Percentiles rank a stretch among this genome's conserved stretches.
Conservation (phyloP, 225 moss, liverwort and hornwort genomes). For the Ulota crispa region DNA sequence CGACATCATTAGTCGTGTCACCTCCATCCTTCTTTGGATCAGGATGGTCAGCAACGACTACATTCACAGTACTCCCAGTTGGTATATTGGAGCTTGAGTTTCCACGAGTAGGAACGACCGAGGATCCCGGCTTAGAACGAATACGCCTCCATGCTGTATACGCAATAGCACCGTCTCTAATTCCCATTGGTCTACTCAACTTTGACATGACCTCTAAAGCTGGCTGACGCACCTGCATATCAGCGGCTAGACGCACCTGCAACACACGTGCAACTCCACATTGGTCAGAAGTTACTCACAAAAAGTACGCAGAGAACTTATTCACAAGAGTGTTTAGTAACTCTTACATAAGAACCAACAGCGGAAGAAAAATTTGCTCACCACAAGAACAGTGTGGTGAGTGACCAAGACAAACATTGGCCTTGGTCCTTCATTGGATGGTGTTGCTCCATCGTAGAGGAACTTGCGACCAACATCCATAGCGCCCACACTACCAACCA, state of each 20-base stretch:
- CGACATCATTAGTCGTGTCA: slow-evolving; percentile 34
- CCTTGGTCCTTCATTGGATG: slow-evolving; percentile 74
- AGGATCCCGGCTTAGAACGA: slow-evolving; percentile 57
- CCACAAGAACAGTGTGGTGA: slow-evolving; percentile 92
- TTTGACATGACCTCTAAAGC: slow-evolving; percentile 84
- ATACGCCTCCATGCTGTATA: slow-evolving; percentile 98
- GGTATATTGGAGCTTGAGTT: slow-evolving; percentile 20
- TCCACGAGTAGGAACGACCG: slow-evolving; percentile 37
- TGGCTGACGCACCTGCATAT: slow-evolving; percentile 54
- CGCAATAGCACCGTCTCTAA: slow-evolving; percentile 91
- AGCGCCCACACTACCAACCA: slow-evolving; percentile 65
- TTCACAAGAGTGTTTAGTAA: slow-evolving; percentile 2
- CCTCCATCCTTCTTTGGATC: slow-evolving; percentile 56
- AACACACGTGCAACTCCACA: slow-evolving; percentile 14
- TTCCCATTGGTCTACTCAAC: slow-evolving; percentile 75
- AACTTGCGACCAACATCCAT: slow-evolving; percentile 97
- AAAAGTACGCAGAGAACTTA: neutral
- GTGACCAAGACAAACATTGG: slow-evolving; percentile 96
- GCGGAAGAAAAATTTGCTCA: slow-evolving; percentile 32
- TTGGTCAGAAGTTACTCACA: slow-evolving; percentile 19
- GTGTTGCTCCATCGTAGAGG: slow-evolving; percentile 82
- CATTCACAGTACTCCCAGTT: slow-evolving; percentile 41
- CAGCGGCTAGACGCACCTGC: slow-evolving; percentile 79
- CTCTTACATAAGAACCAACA: neutral
- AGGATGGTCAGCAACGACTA: slow-evolving; percentile 40